These are phyloP conservation scores for Conticribra weissflogii DNA, from an alignment of 108 stramenopile species.

Conservation along the genomic window DNA sequence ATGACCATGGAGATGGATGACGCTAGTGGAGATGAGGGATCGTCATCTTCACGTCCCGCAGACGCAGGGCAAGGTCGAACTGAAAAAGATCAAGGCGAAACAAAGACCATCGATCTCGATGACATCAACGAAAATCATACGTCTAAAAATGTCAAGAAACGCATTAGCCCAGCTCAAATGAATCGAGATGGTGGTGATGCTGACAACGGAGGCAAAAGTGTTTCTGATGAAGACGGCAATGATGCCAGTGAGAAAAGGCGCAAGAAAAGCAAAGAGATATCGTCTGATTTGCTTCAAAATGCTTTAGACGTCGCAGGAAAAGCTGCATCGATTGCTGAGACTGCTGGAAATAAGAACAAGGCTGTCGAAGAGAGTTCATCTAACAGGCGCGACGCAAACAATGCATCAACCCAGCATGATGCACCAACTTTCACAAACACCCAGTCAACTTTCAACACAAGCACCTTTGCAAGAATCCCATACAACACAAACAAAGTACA, in stretches of 20 bases:
- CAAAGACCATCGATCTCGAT: too few relatives aligned
- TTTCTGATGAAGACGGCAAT: conserved; percentile 20
- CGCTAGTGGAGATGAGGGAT: conserved; percentile 28
- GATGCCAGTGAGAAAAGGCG: conserved; percentile 22
- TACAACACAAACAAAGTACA: conserved; percentile 64
- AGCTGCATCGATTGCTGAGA: conserved; percentile 16
- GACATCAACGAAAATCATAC: conserved; percentile 28
- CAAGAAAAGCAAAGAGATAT: conserved; percentile 33
- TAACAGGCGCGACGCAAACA: background rate
- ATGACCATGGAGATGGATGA: conserved; percentile 67
- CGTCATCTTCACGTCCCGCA: conserved; percentile 9
- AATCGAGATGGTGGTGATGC: background rate
- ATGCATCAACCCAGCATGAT: background rate
- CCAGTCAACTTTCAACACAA: conserved; percentile 2
- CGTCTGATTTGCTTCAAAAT: conserved; percentile 55
- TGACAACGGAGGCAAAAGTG: conserved; percentile 18
- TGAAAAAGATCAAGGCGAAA: background rate
- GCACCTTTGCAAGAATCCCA: conserved; percentile 46
- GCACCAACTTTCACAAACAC: background rate
- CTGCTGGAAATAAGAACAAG: conserved; percentile 1
- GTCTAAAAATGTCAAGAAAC: conserved; percentile 66
- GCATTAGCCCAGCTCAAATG: conserved; percentile 64
- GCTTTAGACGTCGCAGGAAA: conserved; percentile 60
- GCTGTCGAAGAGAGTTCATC: conserved; percentile 1
- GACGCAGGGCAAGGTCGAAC: background rate